phyloP scores from a whole-genome alignment of 805 yeast species.

The Yarrowia sp. region DNA sequence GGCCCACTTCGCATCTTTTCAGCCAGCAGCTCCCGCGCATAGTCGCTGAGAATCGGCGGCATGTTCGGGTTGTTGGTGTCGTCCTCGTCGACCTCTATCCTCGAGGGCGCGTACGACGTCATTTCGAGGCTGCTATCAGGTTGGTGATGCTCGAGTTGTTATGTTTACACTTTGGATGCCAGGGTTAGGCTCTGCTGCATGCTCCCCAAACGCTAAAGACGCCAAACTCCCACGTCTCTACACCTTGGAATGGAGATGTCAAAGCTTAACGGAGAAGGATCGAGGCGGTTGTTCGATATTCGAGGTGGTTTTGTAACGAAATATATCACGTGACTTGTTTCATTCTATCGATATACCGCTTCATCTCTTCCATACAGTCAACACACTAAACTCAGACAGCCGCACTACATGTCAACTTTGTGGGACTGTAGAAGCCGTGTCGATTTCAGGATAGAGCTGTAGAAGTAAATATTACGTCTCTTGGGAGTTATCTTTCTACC shows the following conservation, averaged over 20 bases:
- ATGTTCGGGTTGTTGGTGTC: conserved; percentile 48
- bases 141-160: background rate
- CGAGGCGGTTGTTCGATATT: too few relatives aligned
- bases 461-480: too few relatives aligned
- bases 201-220: background rate
- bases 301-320: too few relatives aligned
- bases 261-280: background rate
- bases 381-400: background rate
- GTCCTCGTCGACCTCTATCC: conserved; percentile 39
- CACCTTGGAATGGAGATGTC: conserved; percentile 14
- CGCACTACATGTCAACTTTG: background rate
- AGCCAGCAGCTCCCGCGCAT: conserved; percentile 53
- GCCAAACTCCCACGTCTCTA: conserved; percentile 15
- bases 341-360: background rate
- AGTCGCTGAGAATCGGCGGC: conserved; percentile 61
- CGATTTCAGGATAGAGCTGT: too few relatives aligned
- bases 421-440: too few relatives aligned
- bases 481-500: too few relatives aligned
- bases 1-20: conserved; percentile 26
- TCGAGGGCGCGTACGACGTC: conserved; percentile 23
- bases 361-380: background rate
- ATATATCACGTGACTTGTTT: background rate
- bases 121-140: too few relatives aligned
- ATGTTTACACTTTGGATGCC: background rate
- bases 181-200: conserved; percentile 13